Evolutionary conservation across 805 yeast species (phyloP).

Genomic region (Torulaspora franciscae): DNA sequence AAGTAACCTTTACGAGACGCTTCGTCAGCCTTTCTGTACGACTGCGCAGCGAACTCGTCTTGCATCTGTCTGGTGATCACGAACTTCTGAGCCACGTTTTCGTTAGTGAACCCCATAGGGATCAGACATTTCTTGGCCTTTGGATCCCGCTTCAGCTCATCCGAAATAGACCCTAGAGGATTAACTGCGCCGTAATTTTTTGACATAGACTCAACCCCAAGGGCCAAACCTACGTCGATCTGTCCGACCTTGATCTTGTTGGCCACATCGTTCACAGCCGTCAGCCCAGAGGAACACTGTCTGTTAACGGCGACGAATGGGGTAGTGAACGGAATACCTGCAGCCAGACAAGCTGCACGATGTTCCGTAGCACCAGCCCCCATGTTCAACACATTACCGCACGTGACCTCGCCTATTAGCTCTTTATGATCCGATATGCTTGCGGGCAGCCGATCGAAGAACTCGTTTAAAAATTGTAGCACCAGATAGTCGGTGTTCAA

Average conservation of each 20-base stretch:
- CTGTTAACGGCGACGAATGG: conserved; percentile 85
- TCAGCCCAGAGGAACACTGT: conserved; percentile 92
- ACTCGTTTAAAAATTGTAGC: conserved; percentile 55
- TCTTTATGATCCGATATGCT: conserved; percentile 44
- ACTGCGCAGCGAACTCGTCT: conserved; percentile 83
- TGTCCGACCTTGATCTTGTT: conserved; percentile 83
- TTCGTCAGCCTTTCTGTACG: conserved; percentile 76
- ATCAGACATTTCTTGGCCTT: conserved; percentile 72
- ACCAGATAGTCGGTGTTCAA: conserved; percentile 76
- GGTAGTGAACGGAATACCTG: conserved; percentile 77
- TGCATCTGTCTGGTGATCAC: conserved; percentile 63
- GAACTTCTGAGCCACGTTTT: conserved; percentile 74
- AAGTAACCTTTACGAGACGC: conserved; percentile 73
- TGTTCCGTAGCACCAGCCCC: conserved; percentile 96
- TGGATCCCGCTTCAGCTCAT: conserved; percentile 40
- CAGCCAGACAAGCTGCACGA: conserved; percentile 85
- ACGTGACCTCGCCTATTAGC: conserved; percentile 75
- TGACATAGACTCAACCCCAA: conserved; percentile 95
- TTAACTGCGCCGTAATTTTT: conserved; percentile 70
- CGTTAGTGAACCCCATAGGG: conserved; percentile 96
- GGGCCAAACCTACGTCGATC: conserved; percentile 85
- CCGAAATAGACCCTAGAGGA: conserved; percentile 59
- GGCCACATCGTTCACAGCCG: conserved; percentile 86
- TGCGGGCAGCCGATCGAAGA: conserved; percentile 47
- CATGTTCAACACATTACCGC: conserved; percentile 86